These are phyloP conservation scores for Verticillium klebahnii DNA, from an alignment of 2,329 filamentous ascomycete species.

Conservation along the genomic window DNA sequence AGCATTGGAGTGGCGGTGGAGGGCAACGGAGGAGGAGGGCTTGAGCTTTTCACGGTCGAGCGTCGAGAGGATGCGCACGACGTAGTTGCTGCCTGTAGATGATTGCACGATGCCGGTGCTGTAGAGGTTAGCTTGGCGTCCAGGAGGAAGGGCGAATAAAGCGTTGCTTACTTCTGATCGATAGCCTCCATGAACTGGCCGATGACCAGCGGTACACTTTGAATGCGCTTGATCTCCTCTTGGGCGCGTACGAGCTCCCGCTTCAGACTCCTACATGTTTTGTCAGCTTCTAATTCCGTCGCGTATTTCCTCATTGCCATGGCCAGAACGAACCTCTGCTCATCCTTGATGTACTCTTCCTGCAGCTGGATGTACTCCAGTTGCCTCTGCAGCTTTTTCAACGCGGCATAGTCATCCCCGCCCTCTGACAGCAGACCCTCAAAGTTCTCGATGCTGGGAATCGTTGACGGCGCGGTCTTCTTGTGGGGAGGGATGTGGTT, in stretches of 20 bases:
- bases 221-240: constrained; percentile 99
- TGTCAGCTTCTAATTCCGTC: constrained; percentile 12
- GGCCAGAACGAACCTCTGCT: constrained; percentile 65
- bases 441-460: constrained; percentile 85
- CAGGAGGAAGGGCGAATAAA: not conserved
- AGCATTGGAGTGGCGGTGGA: constrained; percentile 97
- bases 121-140: constrained; percentile 3
- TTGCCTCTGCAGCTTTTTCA: constrained; percentile 96
- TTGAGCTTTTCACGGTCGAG: constrained; percentile 98
- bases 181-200: constrained; percentile 99
- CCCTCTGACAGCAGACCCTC: constrained; percentile 78
- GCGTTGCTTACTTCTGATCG: constrained; percentile 81
- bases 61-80: constrained; percentile 95
- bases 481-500: constrained; percentile 73
- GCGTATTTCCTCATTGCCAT: not conserved
- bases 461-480: constrained; percentile 73
- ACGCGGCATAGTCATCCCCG: constrained; percentile 86
- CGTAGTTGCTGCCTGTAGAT: constrained; percentile 97
- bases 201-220: constrained; percentile 96
- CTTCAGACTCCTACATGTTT: constrained; percentile 72
- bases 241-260: constrained; percentile 94
- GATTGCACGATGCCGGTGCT: constrained; percentile 98
- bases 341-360: constrained; percentile 99
- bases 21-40: constrained; percentile 93
- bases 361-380: constrained; percentile 96